Evolutionary conservation across 2,329 filamentous ascomycete species (phyloP).

Genomic region (Apiospora rasikravindrae): DNA sequence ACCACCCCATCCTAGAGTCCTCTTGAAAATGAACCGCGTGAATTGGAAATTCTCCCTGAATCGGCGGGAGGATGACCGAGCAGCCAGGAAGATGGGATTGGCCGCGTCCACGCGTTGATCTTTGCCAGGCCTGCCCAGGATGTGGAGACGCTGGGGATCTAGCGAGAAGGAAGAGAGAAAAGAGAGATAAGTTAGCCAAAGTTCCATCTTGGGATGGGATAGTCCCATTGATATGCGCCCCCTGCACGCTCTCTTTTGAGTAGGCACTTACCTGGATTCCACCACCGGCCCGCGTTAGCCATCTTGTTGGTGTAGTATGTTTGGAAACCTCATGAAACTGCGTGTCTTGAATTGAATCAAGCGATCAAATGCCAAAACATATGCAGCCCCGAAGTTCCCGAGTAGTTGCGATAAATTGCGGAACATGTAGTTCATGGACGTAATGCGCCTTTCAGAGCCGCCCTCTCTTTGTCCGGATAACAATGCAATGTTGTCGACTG

Average conservation of each 20-base stretch:
- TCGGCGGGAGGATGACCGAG: not conserved
- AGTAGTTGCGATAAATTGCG: not conserved
- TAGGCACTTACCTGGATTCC: not conserved
- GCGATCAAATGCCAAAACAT: not conserved
- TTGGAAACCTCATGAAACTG: too few species aligned
- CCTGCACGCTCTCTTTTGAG: too few species aligned
- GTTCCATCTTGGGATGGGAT: not conserved
- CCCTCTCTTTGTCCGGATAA: not conserved
- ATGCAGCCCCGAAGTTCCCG: not conserved
- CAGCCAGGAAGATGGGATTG: not conserved
- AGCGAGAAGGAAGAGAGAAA: not conserved
- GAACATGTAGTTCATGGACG: not conserved
- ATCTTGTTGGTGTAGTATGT: not conserved
- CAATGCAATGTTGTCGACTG: not conserved
- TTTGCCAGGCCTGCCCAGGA: not conserved
- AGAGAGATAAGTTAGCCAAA: not conserved
- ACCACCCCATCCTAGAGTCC: not conserved
- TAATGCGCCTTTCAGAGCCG: not conserved
- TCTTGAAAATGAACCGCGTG: not conserved
- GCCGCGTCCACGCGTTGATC: not conserved
- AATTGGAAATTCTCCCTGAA: not conserved
- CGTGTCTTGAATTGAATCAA: not conserved
- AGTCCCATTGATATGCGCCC: not conserved
- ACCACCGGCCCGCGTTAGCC: not conserved
- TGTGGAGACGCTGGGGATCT: not conserved